A percentile compares a stretch with the other conserved stretches of the same genome.
These are phyloP conservation scores for Podospora pseudoanserina DNA, from an alignment of 495 filamentous ascomycete species.

Conservation along the genomic window DNA sequence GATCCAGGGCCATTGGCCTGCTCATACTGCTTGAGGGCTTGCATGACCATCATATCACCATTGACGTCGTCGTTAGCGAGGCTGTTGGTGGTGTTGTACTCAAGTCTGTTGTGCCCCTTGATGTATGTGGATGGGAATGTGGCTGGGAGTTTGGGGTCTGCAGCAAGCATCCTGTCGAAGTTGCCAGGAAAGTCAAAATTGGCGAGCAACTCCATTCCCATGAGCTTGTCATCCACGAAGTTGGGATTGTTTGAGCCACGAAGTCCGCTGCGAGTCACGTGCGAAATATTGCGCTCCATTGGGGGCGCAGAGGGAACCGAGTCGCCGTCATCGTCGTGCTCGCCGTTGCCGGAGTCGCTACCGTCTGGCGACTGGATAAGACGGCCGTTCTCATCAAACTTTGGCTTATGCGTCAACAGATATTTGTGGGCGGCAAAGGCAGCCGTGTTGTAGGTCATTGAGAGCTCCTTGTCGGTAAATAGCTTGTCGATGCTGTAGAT, in stretches of 20 bases:
- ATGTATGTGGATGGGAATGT: slow-evolving; percentile 53
- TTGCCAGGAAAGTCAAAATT: slow-evolving; percentile 61
- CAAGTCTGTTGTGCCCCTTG: slow-evolving; percentile 42
- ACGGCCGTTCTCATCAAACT: slow-evolving; percentile 45
- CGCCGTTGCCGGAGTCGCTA: slow-evolving; percentile 50
- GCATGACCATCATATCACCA: slow-evolving; percentile 58
- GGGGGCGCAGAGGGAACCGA: slow-evolving; percentile 53
- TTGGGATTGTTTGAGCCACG: slow-evolving; percentile 53
- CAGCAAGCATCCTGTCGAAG: slow-evolving; percentile 43
- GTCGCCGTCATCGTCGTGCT: slow-evolving; percentile 46
- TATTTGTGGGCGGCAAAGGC: slow-evolving; percentile 59
- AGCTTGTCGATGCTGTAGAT: slow-evolving; percentile 81
- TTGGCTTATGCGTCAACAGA: slow-evolving; percentile 50
- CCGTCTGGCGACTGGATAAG: slow-evolving; percentile 46
- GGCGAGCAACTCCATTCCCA: slow-evolving; percentile 59
- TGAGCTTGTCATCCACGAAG: slow-evolving; percentile 49
- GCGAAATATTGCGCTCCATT: slow-evolving; percentile 71
- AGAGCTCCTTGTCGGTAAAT: slow-evolving; percentile 91
- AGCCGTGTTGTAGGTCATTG: slow-evolving; percentile 67
- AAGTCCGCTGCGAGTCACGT: slow-evolving; percentile 69
- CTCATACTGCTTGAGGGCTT: slow-evolving; percentile 44
- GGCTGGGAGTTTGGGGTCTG: slow-evolving; percentile 59
- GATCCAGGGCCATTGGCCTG: slow-evolving; percentile 40
- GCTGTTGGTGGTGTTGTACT: slow-evolving; percentile 46
- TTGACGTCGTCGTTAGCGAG: slow-evolving; percentile 57